A percentile compares a stretch with the other conserved stretches of the same genome.
phyloP scores from a whole-genome alignment of 164 flowering plant species.

The Chimonanthus salicifolius region DNA sequence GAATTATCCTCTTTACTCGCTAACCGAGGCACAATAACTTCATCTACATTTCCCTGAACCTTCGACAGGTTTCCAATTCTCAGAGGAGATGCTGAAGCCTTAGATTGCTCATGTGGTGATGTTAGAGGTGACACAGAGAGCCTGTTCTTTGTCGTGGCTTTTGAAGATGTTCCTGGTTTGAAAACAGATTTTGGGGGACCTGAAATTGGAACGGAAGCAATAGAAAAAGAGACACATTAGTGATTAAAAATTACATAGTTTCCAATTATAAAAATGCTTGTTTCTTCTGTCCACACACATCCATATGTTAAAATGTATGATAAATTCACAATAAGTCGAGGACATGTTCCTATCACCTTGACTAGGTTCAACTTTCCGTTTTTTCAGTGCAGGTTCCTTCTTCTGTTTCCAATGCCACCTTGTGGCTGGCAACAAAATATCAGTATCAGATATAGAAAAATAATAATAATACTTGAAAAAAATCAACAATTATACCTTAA shows the following conservation, averaged over 20 bases:
- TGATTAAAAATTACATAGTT: background rate
- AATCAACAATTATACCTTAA: background rate
- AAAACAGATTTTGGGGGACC: conserved; percentile 47
- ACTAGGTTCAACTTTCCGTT: conserved; percentile 58
- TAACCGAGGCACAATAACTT: conserved; percentile 20
- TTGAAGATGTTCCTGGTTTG: conserved; percentile 42
- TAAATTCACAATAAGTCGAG: no score
- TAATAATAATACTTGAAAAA: conserved; percentile 5
- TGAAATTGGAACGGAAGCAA: conserved; percentile 26
- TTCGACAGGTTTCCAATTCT: conserved; percentile 34
- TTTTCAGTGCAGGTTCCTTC: conserved; percentile 71
- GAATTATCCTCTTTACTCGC: conserved; percentile 32
- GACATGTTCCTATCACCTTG: conserved; percentile 43
- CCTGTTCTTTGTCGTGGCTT: conserved; percentile 40
- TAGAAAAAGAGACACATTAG: conserved; percentile 3
- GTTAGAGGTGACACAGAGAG: conserved; percentile 62
- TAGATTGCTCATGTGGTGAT: conserved; percentile 55
- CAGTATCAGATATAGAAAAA: conserved; percentile 1
- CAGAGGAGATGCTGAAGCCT: conserved; percentile 48
- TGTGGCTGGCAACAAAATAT: conserved; percentile 37
- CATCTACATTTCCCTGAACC: conserved; percentile 29
- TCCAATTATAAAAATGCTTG: no score
- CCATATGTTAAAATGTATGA: no score
- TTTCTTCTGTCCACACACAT: no score
- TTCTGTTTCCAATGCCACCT: conserved; percentile 55